Percentiles rank a stretch among this genome's conserved stretches.
Conservation (phyloP, 148 eudicot species). For the Agrostemma githago region DNA sequence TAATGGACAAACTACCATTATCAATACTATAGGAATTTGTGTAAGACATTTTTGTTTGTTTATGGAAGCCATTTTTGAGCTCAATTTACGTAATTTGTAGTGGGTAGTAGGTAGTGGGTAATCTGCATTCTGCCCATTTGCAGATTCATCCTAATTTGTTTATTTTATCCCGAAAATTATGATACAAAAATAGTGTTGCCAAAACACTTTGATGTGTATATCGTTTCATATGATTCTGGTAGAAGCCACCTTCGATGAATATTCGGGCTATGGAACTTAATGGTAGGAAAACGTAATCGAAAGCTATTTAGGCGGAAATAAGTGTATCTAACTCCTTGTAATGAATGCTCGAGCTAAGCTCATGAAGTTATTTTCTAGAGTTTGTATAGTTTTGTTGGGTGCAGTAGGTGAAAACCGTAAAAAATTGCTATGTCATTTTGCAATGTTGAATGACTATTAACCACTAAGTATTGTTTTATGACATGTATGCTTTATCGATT, state of each 20-base stretch:
- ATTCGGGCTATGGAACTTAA: background rate
- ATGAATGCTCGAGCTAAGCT: background rate
- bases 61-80: background rate
- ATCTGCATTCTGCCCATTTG: background rate
- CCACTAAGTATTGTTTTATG: background rate
- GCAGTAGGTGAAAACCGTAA: background rate
- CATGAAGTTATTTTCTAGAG: background rate
- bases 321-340: background rate
- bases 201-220: background rate
- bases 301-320: background rate
- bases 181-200: background rate
- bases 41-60: background rate
- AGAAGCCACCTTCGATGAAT: constrained; percentile 1
- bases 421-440: background rate
- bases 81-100: background rate
- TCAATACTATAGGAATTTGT: too few relatives aligned
- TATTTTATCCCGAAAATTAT: background rate
- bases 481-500: constrained; percentile 5
- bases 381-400: background rate
- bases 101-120: too few relatives aligned
- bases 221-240: background rate
- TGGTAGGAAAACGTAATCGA: background rate
- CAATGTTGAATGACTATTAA: background rate
- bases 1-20: too few relatives aligned
- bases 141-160: background rate